phyloP scores from a whole-genome alignment of 257 asterid species.

The Gardenia jasminoides region DNA sequence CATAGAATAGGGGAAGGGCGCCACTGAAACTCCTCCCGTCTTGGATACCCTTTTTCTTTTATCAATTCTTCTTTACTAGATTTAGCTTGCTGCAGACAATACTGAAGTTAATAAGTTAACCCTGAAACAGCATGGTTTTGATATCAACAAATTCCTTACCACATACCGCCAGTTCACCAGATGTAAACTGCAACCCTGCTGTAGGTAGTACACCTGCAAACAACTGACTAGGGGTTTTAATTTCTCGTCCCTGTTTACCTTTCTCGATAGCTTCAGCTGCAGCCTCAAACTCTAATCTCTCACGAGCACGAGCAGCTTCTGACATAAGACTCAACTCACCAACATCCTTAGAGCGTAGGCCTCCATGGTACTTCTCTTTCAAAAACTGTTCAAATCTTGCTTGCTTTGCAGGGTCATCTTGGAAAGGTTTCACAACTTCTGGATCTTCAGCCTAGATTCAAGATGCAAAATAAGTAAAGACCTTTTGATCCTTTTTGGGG shows the following conservation, averaged over 20 bases:
- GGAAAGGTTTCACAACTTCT: conserved; percentile 62
- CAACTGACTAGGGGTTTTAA: conserved; percentile 44
- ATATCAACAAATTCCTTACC: conserved; percentile 14
- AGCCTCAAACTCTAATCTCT: conserved; percentile 85
- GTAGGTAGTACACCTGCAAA: conserved; percentile 45
- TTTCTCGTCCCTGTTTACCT: conserved; percentile 51
- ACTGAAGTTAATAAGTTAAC: conserved; percentile 15
- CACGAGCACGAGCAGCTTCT: conserved; percentile 98
- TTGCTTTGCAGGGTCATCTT: conserved; percentile 76
- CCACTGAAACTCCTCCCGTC: conserved; percentile 91
- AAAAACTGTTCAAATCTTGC: conserved; percentile 89
- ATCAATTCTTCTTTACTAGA: conserved; percentile 44
- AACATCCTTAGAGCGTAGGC: conserved; percentile 80
- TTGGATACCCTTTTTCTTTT: conserved; percentile 56
- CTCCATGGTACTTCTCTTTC: conserved; percentile 94
- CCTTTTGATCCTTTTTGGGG: no score
- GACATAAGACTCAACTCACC: conserved; percentile 89
- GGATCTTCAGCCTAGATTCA: conserved; percentile 51
- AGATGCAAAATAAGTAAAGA: conserved; percentile 18
- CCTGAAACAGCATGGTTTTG: conserved; percentile 12
- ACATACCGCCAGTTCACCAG: conserved; percentile 66
- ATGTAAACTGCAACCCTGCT: conserved; percentile 71
- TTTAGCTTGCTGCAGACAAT: conserved; percentile 45
- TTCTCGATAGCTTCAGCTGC: conserved; percentile 65
- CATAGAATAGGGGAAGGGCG: conserved; percentile 87